Evolutionary conservation across 257 asterid genomes (phyloP).

Genomic region (Perilla frutescens): DNA sequence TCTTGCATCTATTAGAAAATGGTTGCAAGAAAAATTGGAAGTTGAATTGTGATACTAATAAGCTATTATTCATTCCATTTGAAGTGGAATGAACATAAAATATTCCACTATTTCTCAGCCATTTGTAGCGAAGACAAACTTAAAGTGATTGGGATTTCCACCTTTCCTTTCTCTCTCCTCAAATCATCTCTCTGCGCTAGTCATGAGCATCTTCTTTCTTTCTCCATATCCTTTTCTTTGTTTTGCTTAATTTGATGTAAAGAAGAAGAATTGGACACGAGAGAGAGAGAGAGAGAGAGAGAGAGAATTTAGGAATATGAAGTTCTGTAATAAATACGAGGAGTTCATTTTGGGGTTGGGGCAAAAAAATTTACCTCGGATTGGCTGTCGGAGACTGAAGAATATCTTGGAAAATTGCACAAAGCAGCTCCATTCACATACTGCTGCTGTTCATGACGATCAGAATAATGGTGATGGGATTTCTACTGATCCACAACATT

Average conservation of each 20-base stretch:
- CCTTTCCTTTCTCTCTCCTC: not conserved
- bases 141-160: constrained; percentile 5
- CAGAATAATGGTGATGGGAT: not conserved
- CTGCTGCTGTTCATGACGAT: not conserved
- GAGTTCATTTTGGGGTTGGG: constrained; percentile 32
- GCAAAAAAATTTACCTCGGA: constrained; percentile 32
- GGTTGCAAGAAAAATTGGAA: no score
- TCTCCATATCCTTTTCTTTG: not conserved
- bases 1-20: no score
- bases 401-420: constrained; percentile 31
- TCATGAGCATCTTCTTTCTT: not conserved
- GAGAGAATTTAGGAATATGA: constrained; percentile 1
- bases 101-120: no score
- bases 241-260: no score
- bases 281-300: no score
- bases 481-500: constrained; percentile 1
- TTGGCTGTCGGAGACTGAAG: constrained; percentile 20
- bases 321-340: constrained; percentile 33
- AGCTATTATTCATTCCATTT: no score
- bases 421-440: constrained; percentile 1
- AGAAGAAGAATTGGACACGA: not conserved
- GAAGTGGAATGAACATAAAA: no score
- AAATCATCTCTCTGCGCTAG: not conserved
- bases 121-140: not conserved
- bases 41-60: no score